Evolutionary conservation across 2,329 filamentous ascomycete genomes (phyloP), one percentile per base, ranked within the genome.

Genomic region (Trichoderma hamatum): DNA sequence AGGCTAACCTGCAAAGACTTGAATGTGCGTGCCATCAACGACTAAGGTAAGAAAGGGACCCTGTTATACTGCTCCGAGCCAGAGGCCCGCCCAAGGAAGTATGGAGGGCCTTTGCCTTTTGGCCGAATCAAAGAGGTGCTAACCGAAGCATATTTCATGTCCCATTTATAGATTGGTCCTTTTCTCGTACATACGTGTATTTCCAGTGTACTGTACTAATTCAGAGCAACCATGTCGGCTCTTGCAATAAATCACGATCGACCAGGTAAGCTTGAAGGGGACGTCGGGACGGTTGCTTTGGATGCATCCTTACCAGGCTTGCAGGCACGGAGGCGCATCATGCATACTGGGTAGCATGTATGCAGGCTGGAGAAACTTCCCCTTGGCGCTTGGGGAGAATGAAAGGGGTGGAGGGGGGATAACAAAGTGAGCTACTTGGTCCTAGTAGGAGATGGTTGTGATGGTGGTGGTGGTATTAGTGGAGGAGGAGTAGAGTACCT

Each of bases 321-420:
- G 64, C 64, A 51, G 64, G 54, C 34, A 59, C 54, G 39, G 64
- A 67, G 64, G 54, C 54, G 64, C 64, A 59, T 67, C 64, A 66
- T 58, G 63, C 63, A 66, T 58, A 66, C 56, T 49, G 46, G 46
- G 46, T 49, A 49, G 34, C 24, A 55, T 55, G 62, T 66, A 59
- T 56, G 54, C 63, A 67, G 63, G 64, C 52, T 67, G 54, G 64
- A 67, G 54, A 59, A 67, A 67, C 64, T 67, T 67, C 64, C 64
- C 64, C 64, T 67, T 67, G 64, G 64, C 64, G 64, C 64, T 67
- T 46, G 58, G 28, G 64, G 62, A 32, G 19, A 26, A 58, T 66
- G 36, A 56, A 56, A 46, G 34, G 58, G 46, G 43, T 28, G 59
- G 58, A 19, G 34, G 34, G 32, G 56, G 30, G 34, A 43, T 13